Evolutionary conservation across 2,329 filamentous ascomycete genomes (phyloP).

Genomic region (Fusarium napiforme): DNA sequence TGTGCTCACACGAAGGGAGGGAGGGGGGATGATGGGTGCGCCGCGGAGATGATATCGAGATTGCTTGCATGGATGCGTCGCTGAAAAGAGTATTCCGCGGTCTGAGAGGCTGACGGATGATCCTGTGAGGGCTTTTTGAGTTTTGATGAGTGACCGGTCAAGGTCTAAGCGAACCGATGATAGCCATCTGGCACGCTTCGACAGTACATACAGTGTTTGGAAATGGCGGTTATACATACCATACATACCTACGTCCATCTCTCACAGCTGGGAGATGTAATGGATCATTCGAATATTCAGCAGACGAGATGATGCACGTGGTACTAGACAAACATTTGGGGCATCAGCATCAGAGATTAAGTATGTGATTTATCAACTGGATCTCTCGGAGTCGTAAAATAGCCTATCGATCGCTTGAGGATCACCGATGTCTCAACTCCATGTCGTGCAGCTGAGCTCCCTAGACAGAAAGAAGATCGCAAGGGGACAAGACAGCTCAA

Average conservation of each 20-base stretch:
- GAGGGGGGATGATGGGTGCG: not conserved
- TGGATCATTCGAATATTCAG: not conserved
- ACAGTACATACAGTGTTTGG: not conserved
- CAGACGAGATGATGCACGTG: constrained; percentile 7
- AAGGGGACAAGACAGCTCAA: not conserved
- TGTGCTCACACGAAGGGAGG: constrained; percentile 2
- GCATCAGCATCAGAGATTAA: constrained; percentile 1
- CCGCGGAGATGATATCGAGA: constrained; percentile 14
- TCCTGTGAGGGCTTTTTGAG: not conserved
- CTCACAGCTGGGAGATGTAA: not conserved
- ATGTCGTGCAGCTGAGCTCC: not conserved
- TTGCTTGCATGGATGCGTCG: constrained; percentile 7
- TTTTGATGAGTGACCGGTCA: constrained; percentile 16
- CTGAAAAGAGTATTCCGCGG: constrained; percentile 24
- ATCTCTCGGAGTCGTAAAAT: not conserved
- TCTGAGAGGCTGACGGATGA: not conserved
- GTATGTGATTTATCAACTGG: constrained; percentile 10
- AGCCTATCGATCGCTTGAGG: not conserved
- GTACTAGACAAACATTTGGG: not conserved
- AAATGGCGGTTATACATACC: not conserved
- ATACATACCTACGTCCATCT: not conserved
- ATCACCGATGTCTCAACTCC: not conserved
- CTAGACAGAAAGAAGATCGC: not conserved
- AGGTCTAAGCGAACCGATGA: not conserved
- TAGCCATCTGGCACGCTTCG: not conserved